Evolutionary conservation across 441 rosid genomes (phyloP).

Genomic region (Bruguiera hainesii): DNA sequence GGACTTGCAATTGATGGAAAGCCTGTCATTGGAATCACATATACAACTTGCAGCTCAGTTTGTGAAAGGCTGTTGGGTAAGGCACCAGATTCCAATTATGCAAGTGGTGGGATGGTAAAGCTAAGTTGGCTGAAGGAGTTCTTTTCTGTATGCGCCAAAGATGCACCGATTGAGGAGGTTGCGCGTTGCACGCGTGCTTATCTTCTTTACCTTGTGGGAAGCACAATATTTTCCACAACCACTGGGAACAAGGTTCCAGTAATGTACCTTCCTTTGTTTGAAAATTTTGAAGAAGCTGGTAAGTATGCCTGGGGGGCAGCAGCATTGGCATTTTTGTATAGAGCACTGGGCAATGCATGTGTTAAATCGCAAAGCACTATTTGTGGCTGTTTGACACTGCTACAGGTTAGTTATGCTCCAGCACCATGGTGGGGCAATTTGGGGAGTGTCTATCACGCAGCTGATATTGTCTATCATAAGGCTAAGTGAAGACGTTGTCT

Average conservation of each 20-base stretch:
- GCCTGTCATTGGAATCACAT: slow-evolving; percentile 84
- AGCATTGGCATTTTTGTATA: slow-evolving; percentile 84
- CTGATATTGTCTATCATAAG: slow-evolving; percentile 4
- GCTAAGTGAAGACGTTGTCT: slow-evolving; percentile 5
- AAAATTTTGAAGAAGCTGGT: slow-evolving; percentile 78
- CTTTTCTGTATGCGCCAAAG: slow-evolving; percentile 70
- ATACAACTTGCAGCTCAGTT: slow-evolving; percentile 62
- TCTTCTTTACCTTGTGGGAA: slow-evolving; percentile 88
- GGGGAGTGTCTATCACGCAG: slow-evolving; percentile 6
- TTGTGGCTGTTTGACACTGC: slow-evolving; percentile 91
- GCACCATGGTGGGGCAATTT: background rate
- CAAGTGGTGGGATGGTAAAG: slow-evolving; percentile 98
- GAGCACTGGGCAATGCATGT: slow-evolving; percentile 98
- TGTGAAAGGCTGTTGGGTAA: slow-evolving; percentile 73
- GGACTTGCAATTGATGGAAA: slow-evolving; percentile 94
- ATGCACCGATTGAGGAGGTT: slow-evolving; percentile 58
- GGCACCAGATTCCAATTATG: slow-evolving; percentile 63
- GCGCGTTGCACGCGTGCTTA: slow-evolving; percentile 85
- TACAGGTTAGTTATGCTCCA: slow-evolving; percentile 46
- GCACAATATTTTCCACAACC: slow-evolving; percentile 96
- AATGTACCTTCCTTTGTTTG: slow-evolving; percentile 93
- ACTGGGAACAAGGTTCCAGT: slow-evolving; percentile 98
- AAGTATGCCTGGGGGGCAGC: slow-evolving; percentile 97
- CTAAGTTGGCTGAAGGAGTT: slow-evolving; percentile 96
- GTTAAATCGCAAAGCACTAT: slow-evolving; percentile 95